These are phyloP conservation scores for Nowakowskiella sp. DNA, from an alignment of 192 early-diverging fungal genomes.

Conservation along the genomic window DNA sequence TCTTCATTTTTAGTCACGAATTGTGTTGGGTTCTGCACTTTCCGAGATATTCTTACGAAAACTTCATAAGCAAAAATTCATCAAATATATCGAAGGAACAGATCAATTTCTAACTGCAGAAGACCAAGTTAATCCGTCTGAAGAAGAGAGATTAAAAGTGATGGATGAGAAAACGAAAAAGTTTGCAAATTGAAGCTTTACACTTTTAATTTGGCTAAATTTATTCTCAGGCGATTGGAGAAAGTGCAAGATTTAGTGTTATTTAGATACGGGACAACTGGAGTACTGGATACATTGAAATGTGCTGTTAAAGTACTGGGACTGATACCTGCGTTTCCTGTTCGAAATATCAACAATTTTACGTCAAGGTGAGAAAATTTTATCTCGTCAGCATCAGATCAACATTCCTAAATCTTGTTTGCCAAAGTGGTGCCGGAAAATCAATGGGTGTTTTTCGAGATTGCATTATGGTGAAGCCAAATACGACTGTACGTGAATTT, in stretches of 20 bases:
- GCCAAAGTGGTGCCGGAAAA: constrained; percentile 8
- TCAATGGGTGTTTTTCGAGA: constrained; percentile 58
- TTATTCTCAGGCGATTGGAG: constrained; percentile 17
- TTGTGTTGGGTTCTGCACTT: constrained; percentile 37
- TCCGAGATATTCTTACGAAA: constrained; percentile 40
- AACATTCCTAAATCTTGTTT: neutral
- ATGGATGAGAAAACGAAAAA: constrained; percentile 26
- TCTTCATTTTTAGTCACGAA: no score
- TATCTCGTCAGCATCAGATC: constrained; percentile 1
- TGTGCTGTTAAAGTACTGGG: constrained; percentile 57
- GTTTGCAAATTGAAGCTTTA: no score
- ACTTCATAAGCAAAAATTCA: constrained; percentile 42
- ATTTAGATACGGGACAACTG: constrained; percentile 75
- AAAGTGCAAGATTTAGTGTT: constrained; percentile 61
- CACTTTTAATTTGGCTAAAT: neutral
- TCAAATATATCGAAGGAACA: constrained; percentile 41
- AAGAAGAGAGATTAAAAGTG: constrained; percentile 15
- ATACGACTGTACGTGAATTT: constrained; percentile 69
- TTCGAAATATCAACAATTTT: constrained; percentile 66
- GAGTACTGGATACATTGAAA: constrained; percentile 63
- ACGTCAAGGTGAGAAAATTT: constrained; percentile 31
- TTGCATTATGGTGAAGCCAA: constrained; percentile 61
- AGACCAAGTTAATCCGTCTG: constrained; percentile 25
- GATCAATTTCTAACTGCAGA: constrained; percentile 34
- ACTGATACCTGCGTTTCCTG: constrained; percentile 65